These are phyloP conservation scores for Sisymbrium altissimum DNA, from an alignment of 345 rosid genomes.

Conservation along the genomic window DNA sequence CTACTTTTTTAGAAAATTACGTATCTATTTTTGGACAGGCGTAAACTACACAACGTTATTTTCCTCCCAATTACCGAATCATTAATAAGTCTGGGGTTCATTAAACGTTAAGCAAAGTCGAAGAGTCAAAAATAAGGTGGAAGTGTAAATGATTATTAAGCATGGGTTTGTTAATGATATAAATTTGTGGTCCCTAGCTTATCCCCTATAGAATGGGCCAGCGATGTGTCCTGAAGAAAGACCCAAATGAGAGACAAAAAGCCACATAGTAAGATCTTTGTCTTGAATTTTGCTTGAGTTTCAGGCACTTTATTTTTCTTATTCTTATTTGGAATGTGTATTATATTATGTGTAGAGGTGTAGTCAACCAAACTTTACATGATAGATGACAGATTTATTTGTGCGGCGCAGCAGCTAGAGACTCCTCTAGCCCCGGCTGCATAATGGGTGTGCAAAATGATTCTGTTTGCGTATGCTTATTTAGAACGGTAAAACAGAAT, in stretches of 20 bases:
- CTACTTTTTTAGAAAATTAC: neutral
- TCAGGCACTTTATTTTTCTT: neutral
- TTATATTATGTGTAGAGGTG: too few relatives aligned
- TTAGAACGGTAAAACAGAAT: too few relatives aligned
- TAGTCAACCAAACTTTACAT: too few relatives aligned
- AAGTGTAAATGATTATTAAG: neutral
- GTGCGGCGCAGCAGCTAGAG: too few relatives aligned
- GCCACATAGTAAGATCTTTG: slow-evolving; percentile 27
- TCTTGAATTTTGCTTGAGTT: slow-evolving; percentile 6
- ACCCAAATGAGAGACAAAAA: slow-evolving; percentile 26
- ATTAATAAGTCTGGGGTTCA: slow-evolving; percentile 4
- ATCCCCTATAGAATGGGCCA: slow-evolving; percentile 25
- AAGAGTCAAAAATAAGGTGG: neutral
- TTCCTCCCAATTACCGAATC: neutral
- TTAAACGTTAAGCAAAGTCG: slow-evolving; percentile 25
- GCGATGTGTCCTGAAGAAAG: slow-evolving; percentile 18
- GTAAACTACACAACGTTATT: neutral
- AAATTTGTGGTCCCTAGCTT: slow-evolving; percentile 18
- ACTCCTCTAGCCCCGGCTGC: too few relatives aligned
- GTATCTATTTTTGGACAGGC: neutral
- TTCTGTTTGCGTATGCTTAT: too few relatives aligned
- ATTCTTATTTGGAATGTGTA: neutral
- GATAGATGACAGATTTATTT: too few relatives aligned
- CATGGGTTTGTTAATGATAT: slow-evolving; percentile 12
- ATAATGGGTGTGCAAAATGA: too few relatives aligned